Base-by-base conservation (phyloP, 148 eudicot genomes). In the Pouteria glomerata region DNA sequence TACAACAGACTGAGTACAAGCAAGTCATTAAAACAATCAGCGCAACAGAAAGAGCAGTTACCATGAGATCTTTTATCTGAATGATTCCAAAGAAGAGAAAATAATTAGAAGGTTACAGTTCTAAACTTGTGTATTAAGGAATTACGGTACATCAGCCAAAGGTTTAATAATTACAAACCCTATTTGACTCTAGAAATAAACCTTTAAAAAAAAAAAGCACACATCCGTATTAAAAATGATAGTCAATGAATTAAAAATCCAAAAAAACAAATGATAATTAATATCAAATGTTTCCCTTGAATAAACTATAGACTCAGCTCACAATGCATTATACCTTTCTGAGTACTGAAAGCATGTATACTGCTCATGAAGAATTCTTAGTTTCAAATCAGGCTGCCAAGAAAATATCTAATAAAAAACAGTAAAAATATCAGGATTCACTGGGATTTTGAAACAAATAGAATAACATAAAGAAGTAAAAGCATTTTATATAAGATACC, bases 291-390 rank as follows among this genome's bases (percentile, higher is more conserved):
- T 1, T 23, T 61, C 16, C 35, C 45, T 72, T 11, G 11, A 37
- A 37, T 21, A 69, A 60, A 69, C n/a, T 23, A 53, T 29, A 34
- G 19, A 48, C 39, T 57, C 18, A 57, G 26, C n/a, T 44, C 29
- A 69, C 55, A 26, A 60, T 79, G 64, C 39, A 77, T 3, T 61
- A 58, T 85, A 93, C 98, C 98, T 90, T 72, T 77, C 83, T 8
- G 86, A 72, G 75, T 80, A 93, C 64, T 87, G 85, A 74, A 93
- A 93, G 85, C 98, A 93, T 67, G 90, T 88, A 74, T 93, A 93
- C 66, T 77, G 86, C 39, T 93, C 96, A 73, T 88, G 89, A 68
- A 93, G 90, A 66, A 84, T 87, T 44, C 75, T 83, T 69, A 93
- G 71, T 72, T 74, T 87, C 85, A 93, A 63, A 75, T 87, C 82